Conservation (phyloP, 2,329 filamentous ascomycete genomes). For the Clarireedia monteithiana region DNA sequence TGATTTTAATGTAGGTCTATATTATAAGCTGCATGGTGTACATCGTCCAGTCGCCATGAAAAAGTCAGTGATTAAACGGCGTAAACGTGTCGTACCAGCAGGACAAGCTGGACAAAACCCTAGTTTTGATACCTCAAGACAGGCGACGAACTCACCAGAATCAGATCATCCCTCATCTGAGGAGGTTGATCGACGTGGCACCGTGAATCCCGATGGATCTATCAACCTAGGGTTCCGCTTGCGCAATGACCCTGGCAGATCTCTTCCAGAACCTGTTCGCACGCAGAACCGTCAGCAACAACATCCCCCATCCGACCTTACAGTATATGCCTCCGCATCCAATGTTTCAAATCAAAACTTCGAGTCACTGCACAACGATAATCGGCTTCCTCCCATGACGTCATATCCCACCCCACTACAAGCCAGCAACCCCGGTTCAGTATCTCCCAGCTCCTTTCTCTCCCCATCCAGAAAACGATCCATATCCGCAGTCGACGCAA, state of each 20-base stretch:
- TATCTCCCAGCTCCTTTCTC: conserved; percentile 54
- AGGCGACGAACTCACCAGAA: conserved; percentile 27
- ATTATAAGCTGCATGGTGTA: conserved; percentile 87
- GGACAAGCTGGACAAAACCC: conserved; percentile 37
- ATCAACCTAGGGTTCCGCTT: conserved; percentile 52
- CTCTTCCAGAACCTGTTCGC: conserved; percentile 25
- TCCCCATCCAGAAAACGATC: conserved; percentile 58
- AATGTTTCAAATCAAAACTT: conserved; percentile 19
- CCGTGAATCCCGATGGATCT: conserved; percentile 55
- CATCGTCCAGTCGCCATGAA: conserved; percentile 98
- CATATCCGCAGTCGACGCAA: conserved; percentile 51
- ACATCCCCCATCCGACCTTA: conserved; percentile 36
- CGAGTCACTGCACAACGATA: conserved; percentile 46
- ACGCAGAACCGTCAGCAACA: conserved; percentile 20
- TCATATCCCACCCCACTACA: conserved; percentile 36
- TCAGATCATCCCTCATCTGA: conserved; percentile 27
- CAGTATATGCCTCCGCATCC: conserved; percentile 34
- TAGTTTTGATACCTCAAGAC: conserved; percentile 38
- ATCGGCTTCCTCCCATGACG: conserved; percentile 45
- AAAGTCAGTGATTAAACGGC: conserved; percentile 90
- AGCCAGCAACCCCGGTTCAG: conserved; percentile 40
- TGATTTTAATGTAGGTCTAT: conserved; percentile 57
- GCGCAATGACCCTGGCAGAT: conserved; percentile 30
- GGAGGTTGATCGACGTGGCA: conserved; percentile 35
- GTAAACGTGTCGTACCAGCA: conserved; percentile 89